These are phyloP conservation scores for Cryoendolithus antarcticus DNA, from an alignment of 2,329 filamentous ascomycete species.

Conservation along the genomic window DNA sequence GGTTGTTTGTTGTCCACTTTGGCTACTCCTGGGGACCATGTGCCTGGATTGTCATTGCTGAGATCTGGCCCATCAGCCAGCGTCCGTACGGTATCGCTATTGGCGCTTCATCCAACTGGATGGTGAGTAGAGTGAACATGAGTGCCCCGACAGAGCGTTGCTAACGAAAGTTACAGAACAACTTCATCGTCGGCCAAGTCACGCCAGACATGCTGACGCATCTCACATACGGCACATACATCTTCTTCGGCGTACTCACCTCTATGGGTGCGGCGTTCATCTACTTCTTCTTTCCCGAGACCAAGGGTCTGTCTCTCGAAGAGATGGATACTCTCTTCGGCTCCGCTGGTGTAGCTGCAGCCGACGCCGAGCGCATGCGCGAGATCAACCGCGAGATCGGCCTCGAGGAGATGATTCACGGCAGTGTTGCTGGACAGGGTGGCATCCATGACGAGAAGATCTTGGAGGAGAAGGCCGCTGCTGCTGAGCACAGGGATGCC, in stretches of 20 bases:
- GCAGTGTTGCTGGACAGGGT: conserved; percentile 7
- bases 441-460: background rate
- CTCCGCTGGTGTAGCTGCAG: conserved; percentile 49
- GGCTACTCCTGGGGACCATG: conserved; percentile 66
- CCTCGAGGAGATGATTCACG: conserved; percentile 29
- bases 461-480: conserved; percentile 10
- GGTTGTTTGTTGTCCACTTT: conserved; percentile 64
- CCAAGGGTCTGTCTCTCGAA: conserved; percentile 39
- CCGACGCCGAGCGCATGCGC: conserved; percentile 59
- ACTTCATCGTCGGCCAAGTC: conserved; percentile 53
- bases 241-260: conserved; percentile 56
- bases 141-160: conserved; percentile 35
- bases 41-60: conserved; percentile 56
- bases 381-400: conserved; percentile 62
- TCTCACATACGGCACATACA: conserved; percentile 53
- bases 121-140: conserved; percentile 43
- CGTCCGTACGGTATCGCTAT: conserved; percentile 60
- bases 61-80: conserved; percentile 61
- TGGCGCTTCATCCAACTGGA: conserved; percentile 40
- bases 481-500: conserved; percentile 6
- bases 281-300: conserved; percentile 43
- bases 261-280: conserved; percentile 47
- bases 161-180: conserved; percentile 30
- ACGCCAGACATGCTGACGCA: conserved; percentile 52
- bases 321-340: conserved; percentile 22